Evolutionary conservation across 148 eudicot species (phyloP), one percentile per base, ranked within the genome.

Genomic region (Heliamphora exappendiculata): DNA sequence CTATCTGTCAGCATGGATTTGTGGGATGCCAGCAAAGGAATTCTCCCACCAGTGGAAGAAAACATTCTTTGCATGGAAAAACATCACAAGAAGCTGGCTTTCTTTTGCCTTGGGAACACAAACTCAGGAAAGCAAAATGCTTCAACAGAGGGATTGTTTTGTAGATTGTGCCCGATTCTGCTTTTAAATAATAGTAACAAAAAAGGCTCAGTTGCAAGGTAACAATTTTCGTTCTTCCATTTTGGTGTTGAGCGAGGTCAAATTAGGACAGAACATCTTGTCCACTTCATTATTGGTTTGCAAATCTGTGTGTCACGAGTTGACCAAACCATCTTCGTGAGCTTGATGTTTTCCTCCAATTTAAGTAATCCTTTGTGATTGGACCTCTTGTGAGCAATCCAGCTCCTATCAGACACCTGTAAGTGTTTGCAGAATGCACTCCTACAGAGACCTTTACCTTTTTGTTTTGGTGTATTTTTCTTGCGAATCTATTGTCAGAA

Each of bases 41-140:
- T 92, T 75, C 78, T 34, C 67, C 94, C 92, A 67, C 98, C 98
- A 7, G 53, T 90, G 63, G 94, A 91, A 82, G 98, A 94, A 79
- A 88, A 79, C 75, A 62, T 84, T 76, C 82, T 92, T 50, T 94
- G 92, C 85, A 75, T 75, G 70, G 88, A 87, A 78, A 92, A 83
- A 80, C 88, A 88, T 78, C 80, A 76, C 44, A 78, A 78, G 41
- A 82, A 82, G 58, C 77, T 89, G 81, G 86, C 86, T 69, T 88
- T 83, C 72, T 87, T 84, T 80, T 75, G 90, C 80, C 75, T 94
- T 14, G 83, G 79, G 73, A 81, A 81, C 34, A 76, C 72, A 74
- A 70, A 76, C 72, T 79, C 81, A 5, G 73, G 60, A 44, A 36
- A 37, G 13, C 53, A 12, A 70, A 62, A 74, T 74, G 64, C 63